Conservation (phyloP, 2,329 filamentous ascomycete species). For the Apiospora phragmitis region DNA sequence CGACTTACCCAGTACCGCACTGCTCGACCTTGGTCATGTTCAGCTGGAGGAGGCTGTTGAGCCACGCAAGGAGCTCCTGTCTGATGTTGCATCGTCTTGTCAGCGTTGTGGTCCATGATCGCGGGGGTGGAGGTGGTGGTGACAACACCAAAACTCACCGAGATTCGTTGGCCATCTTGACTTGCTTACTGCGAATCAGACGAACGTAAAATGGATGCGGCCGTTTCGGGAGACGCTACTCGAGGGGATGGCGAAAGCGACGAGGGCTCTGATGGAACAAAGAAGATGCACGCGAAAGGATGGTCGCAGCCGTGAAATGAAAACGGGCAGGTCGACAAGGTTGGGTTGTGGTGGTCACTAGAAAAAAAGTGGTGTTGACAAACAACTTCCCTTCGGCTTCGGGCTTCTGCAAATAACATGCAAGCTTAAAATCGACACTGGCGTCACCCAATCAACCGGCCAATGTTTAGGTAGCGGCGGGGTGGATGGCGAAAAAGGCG, state of each 20-base stretch:
- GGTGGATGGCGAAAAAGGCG: background rate
- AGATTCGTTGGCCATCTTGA: conserved; percentile 25
- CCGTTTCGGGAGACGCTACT: background rate
- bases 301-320: background rate
- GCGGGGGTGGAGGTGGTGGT: conserved; percentile 13
- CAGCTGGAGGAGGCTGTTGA: conserved; percentile 96
- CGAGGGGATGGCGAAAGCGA: background rate
- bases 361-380: conserved; percentile 1
- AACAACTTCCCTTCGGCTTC: background rate
- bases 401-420: background rate
- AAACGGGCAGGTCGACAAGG: background rate
- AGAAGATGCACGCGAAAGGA: background rate
- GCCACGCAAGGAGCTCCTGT: conserved; percentile 94
- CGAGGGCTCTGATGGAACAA: background rate
- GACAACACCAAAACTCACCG: conserved; percentile 19
- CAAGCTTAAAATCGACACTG: background rate
- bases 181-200: conserved; percentile 11
- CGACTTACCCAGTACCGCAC: conserved; percentile 88
- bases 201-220: conserved; percentile 1
- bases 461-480: background rate
- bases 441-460: conserved; percentile 6
- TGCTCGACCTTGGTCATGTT: conserved; percentile 99
- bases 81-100: conserved; percentile 46
- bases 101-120: conserved; percentile 3
- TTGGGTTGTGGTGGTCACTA: background rate